Evolutionary conservation across 2,329 filamentous ascomycete species (phyloP), one percentile per base, ranked within the genome.

Genomic region (Whalleya microplaca): DNA sequence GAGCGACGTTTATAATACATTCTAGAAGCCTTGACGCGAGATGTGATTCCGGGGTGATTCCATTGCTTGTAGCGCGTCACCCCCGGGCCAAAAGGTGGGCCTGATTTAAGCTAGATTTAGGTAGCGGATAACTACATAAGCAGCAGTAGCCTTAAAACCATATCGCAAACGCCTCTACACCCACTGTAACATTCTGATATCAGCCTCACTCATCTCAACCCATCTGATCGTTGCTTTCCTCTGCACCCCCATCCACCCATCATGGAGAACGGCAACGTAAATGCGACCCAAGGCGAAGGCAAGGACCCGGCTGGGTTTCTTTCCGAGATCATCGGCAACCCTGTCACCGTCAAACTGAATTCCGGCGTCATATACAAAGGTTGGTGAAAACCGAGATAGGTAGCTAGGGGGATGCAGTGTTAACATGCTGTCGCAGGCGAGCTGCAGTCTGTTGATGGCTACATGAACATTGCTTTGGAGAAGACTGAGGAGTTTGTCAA

Each of bases 401-500:
- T 16, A 37, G 14, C 32, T 14, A n/a, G n/a, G 14, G 14, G 32
- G 3, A 37, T 37, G 32, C 21, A 52, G 49, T 46, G 48, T 57
- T 70, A 47, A 71, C 45, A 41, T 53, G 5, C 18, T 29, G 2
- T 10, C 32, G 18, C 61, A 97, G 94, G 95, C 66, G 92, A 97
- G 73, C 84, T 98, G 40, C 93, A 98, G 73, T 96, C 93, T 0
- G 94, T 99, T 48, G 95, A 99, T 75, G 95, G 95, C 50, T 99
- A 98, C 78, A 99, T 99, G 95, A 99, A 99, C 78, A 97, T 99
- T 73, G 94, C 95, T 12, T 84, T 99, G 27, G 95, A 99, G 76
- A 95, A 96, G 78, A 96, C 92, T 19, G 88, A 91, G 64, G 95
- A 99, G 77, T 92, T 88, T 67, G 89, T 97, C 65, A 89, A 96